Base-by-base conservation (phyloP, 2,329 filamentous ascomycete genomes). In the Xylaria sp. region DNA sequence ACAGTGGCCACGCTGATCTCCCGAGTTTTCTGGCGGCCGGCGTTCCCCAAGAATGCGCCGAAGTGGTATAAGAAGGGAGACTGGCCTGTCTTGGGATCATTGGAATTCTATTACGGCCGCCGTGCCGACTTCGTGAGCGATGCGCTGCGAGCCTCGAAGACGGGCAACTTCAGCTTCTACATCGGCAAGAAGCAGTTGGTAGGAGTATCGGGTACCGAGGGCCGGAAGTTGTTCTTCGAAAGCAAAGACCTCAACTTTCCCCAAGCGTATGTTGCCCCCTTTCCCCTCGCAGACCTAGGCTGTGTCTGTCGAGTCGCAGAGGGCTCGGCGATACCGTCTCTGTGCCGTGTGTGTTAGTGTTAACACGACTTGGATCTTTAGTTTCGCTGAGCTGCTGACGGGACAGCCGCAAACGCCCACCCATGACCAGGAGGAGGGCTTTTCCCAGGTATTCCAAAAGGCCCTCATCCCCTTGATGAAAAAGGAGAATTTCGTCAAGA, bases 141-240 rank as follows among this genome's bases (percentile, higher is more conserved):
- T 4, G 74, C 72, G 1, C 54, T 71, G 15, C 65, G 64, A 4
- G 64, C 69, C 10, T 75, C 77, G 0, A 60, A 70, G 11, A 79
- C 76, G 1, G 81, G 81, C 6, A 81, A 79, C 54, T 84, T 84
- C 67, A 80, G 78, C 63, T 84, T 83, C 69, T 79, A 80, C 62
- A 73, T 80, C 3, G 83, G 83, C 4, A 75, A 77, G 44, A 75
- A 80, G 60, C 76, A 74, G 1, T 70, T 85, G 17, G 69, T 85
- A 4, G 80, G 73, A 0, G 37, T 85, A 15, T 76, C 75, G 7
- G 81, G 81, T 3, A 65, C 72, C 3, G 75, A 79, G 38, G 76
- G 72, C 4, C 76, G 82, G 11, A 78, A 78, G 64, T 33, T 77
- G 2, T 83, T 81, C 67, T 81, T 81, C 51, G 81, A 84, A 27